Base-by-base conservation (phyloP, 2,329 filamentous ascomycete genomes). In the Didymella exigua region DNA sequence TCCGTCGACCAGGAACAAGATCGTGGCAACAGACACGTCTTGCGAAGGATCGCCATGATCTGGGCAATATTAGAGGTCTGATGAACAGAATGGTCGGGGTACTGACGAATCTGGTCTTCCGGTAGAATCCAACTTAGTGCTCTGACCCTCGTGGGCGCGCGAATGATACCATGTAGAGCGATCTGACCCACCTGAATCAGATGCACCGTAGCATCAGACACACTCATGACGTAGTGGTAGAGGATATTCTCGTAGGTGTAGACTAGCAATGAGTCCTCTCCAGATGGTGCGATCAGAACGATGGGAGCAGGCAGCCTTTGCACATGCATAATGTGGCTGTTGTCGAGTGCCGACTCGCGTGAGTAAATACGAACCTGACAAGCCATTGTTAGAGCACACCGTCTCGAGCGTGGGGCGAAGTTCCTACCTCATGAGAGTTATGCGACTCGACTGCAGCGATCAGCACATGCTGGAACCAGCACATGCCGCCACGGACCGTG, bases 191-290 rank as follows among this genome's bases (percentile, higher is more conserved):
- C 93, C 71, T 96, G 92, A 6, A 96, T 85, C 26, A 98, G 82
- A 37, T 87, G 88, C 29, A 96, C 84, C 19, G 87, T 87, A n/a
- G 84, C 81, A 19, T 86, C 82, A 0, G 86, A 84, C 0, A 90
- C 87, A 59, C 82, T 84, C 60, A 99, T 93, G 56, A 99, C 87
- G 73, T 92, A 99, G 73, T 99, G 95, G 70, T 97, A 95, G 14
- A 99, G 82, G 10, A 96, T 84, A 73, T 99, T 99, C 71, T 98
- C 93, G 72, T 96, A 93, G 0, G 95, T 99, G 74, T 99, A 99
- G 10, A 97, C 93, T 27, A 99, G 84, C 24, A 99, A 82, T 0
- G 95, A 98, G 75, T 99, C 95, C 65, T 96, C 90, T 31, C 93
- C 95, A 2, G 93, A 95, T 0, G 90, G 88, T 0, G 93, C 89